Evolutionary conservation across 179 eudicot species (phyloP).

Genomic region (Beta corolliflora): DNA sequence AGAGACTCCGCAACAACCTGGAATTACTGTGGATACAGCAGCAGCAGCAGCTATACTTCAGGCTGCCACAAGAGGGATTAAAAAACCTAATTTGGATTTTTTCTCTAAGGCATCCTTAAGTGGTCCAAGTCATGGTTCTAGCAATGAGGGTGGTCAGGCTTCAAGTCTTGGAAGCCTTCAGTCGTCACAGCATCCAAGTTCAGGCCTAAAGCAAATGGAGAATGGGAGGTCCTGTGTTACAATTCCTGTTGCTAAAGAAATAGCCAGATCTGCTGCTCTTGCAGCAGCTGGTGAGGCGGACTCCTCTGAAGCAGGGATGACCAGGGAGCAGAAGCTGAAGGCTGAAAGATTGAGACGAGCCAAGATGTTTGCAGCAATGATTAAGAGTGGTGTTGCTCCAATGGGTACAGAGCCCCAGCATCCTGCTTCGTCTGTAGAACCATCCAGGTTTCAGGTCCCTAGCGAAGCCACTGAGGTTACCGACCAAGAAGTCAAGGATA

Average conservation of each 20-base stretch:
- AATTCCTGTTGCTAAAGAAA: slow-evolving; percentile 43
- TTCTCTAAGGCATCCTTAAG: slow-evolving; percentile 43
- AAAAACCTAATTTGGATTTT: slow-evolving; percentile 54
- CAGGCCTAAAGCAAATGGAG: slow-evolving; percentile 32
- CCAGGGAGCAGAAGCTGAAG: slow-evolving; percentile 75
- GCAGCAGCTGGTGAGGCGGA: slow-evolving; percentile 58
- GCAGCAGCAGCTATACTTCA: slow-evolving; percentile 94
- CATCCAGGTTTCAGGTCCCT: slow-evolving; percentile 35
- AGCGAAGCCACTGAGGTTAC: slow-evolving; percentile 26
- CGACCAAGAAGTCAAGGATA: slow-evolving; percentile 36
- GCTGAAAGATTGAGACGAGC: slow-evolving; percentile 94
- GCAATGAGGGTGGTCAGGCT: slow-evolving; percentile 43
- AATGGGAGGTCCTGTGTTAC: slow-evolving; percentile 32
- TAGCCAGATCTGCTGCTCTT: slow-evolving; percentile 44
- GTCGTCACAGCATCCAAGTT: slow-evolving; percentile 29
- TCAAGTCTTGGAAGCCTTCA: slow-evolving; percentile 36
- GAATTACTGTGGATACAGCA: slow-evolving; percentile 62
- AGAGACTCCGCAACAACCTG: slow-evolving; percentile 46
- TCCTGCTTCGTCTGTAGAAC: slow-evolving; percentile 57
- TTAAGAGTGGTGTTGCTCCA: slow-evolving; percentile 65
- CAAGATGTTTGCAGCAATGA: slow-evolving; percentile 90
- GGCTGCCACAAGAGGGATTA: slow-evolving; percentile 92
- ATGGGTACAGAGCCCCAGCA: slow-evolving; percentile 49
- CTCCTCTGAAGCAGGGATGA: slow-evolving; percentile 61
- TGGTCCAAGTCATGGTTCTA: slow-evolving; percentile 31